Evolutionary conservation across 495 filamentous ascomycete species (phyloP).

Genomic region (Apodospora peruviana): DNA sequence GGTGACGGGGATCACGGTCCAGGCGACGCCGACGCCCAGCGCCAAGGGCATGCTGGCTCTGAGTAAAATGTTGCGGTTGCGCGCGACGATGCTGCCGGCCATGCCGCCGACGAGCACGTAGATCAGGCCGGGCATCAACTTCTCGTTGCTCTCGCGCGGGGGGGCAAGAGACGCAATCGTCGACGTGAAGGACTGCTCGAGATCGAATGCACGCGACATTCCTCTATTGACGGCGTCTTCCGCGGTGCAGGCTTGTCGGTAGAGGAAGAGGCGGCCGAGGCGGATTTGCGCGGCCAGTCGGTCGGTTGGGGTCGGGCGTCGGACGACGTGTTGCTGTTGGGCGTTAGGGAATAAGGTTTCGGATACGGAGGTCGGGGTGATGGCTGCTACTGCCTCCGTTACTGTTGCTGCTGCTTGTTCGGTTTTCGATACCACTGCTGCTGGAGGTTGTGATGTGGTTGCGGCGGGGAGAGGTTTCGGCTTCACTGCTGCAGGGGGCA

Average conservation of each 20-base stretch:
- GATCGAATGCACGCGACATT: slow-evolving; percentile 66
- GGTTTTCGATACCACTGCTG: slow-evolving; percentile 4
- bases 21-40: slow-evolving; percentile 68
- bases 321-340: slow-evolving; percentile 29
- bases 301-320: slow-evolving; percentile 78
- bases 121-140: slow-evolving; percentile 74
- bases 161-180: slow-evolving; percentile 86
- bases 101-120: slow-evolving; percentile 90
- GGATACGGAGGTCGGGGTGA: not conserved
- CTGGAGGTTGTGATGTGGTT: slow-evolving; percentile 28
- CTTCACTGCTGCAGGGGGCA: slow-evolving; percentile 27
- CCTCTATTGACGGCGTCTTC: slow-evolving; percentile 74
- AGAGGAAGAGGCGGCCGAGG: slow-evolving; percentile 71
- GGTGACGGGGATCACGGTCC: slow-evolving; percentile 67
- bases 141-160: slow-evolving; percentile 71
- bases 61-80: slow-evolving; percentile 78
- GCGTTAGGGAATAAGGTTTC: slow-evolving; percentile 18
- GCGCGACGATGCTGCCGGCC: slow-evolving; percentile 81
- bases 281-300: slow-evolving; percentile 81
- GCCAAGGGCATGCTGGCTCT: slow-evolving; percentile 64
- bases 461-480: slow-evolving; percentile 10
- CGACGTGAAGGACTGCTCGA: slow-evolving; percentile 78
- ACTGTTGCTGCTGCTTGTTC: slow-evolving; percentile 8
- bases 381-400: not conserved
- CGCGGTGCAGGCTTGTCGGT: slow-evolving; percentile 61